A percentile compares a stretch with the other conserved stretches of the same genome.
Evolutionary conservation across 352 stramenopile species (phyloP).

Genomic region (Phytopythium oedochilum): DNA sequence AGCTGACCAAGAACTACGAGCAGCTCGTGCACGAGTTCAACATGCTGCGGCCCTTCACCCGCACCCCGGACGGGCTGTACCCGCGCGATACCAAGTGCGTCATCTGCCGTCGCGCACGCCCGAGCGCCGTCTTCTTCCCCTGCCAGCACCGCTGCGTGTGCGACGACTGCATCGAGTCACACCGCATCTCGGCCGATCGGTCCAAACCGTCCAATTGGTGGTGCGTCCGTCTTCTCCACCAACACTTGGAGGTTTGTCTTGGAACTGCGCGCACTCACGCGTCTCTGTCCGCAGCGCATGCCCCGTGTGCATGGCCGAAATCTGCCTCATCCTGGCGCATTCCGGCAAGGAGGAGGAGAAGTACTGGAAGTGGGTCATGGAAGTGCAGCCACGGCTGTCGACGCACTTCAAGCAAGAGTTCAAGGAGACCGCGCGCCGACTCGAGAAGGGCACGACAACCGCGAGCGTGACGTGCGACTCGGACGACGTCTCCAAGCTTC

Average conservation of each 20-base stretch:
- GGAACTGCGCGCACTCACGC: not conserved
- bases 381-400: slow-evolving; percentile 41
- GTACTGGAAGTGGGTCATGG: slow-evolving; percentile 60
- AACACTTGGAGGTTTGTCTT: too few species aligned
- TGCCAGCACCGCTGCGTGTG: slow-evolving; percentile 70
- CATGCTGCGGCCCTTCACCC: slow-evolving; percentile 45
- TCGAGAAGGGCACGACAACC: slow-evolving; percentile 5
- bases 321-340: slow-evolving; percentile 52
- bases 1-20: slow-evolving; percentile 54
- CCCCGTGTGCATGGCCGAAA: slow-evolving; percentile 57
- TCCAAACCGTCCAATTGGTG: slow-evolving; percentile 25
- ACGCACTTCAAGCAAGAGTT: slow-evolving; percentile 44
- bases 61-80: slow-evolving; percentile 37
- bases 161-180: slow-evolving; percentile 36
- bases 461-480: not conserved
- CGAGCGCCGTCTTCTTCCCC: slow-evolving; percentile 47
- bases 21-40: slow-evolving; percentile 45
- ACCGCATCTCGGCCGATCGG: slow-evolving; percentile 31
- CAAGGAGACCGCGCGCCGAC: slow-evolving; percentile 20
- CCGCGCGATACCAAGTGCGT: slow-evolving; percentile 30
- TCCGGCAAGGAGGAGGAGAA: slow-evolving; percentile 47
- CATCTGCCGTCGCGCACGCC: slow-evolving; percentile 28
- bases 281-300: slow-evolving; percentile 30
- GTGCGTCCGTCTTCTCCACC: too few species aligned
- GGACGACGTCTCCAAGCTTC: too few species aligned